Conservation (phyloP, 208 protist genomes). For the Naegleria gruberi region DNA sequence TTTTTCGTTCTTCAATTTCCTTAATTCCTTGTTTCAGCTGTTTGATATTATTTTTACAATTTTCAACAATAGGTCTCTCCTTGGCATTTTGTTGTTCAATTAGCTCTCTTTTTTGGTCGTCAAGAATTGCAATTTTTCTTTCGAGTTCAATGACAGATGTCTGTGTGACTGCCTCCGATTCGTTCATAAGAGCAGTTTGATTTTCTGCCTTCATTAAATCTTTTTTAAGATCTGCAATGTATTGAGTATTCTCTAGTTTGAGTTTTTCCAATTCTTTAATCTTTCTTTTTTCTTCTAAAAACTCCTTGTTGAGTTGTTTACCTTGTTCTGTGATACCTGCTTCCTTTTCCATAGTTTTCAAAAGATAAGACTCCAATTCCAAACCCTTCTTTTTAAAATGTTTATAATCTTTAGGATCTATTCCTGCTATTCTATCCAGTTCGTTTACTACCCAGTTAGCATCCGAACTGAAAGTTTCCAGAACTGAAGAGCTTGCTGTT, state of each 20-base stretch:
- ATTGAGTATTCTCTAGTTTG: background rate
- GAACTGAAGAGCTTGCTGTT: too few species aligned
- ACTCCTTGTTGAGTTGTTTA: background rate
- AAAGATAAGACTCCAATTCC: background rate
- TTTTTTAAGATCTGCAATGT: slow-evolving; percentile 9
- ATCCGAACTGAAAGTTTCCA: too few species aligned
- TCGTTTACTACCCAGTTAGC: background rate
- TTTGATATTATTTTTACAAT: background rate
- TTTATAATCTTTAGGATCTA: background rate
- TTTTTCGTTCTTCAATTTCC: background rate
- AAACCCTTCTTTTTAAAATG: background rate
- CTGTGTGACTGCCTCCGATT: background rate
- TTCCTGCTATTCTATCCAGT: background rate
- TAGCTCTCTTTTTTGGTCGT: background rate
- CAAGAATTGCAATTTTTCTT: background rate
- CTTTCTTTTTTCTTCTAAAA: slow-evolving; percentile 3
- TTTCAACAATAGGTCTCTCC: background rate
- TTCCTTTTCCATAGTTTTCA: background rate
- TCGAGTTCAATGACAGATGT: background rate
- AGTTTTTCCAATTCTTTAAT: background rate
- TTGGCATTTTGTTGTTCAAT: background rate
- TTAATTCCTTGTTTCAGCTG: background rate
- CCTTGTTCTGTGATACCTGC: background rate
- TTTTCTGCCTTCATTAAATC: slow-evolving; percentile 16
- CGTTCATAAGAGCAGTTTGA: background rate